Evolutionary conservation across 176 grass and related monocot species (phyloP).

Genomic region (Musa acuminata): DNA sequence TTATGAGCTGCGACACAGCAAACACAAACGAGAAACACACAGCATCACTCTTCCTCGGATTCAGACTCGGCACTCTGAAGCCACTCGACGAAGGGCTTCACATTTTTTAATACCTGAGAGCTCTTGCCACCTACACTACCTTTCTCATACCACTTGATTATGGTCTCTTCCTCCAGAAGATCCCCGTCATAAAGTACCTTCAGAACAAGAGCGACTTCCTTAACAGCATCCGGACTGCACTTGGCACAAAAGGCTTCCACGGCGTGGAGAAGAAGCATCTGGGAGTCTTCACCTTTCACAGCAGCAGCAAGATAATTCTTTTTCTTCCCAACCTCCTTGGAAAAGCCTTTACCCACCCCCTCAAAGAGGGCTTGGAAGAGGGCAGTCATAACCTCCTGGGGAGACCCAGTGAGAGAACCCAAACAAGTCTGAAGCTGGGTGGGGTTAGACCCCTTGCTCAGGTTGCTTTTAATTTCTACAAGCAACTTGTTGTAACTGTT

Average conservation of each 20-base stretch:
- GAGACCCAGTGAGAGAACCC: constrained; percentile 16
- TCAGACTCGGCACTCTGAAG: constrained; percentile 59
- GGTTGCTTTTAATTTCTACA: constrained; percentile 38
- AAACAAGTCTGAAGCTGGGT: constrained; percentile 42
- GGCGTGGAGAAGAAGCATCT: constrained; percentile 39
- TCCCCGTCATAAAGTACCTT: constrained; percentile 67
- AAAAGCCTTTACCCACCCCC: constrained; percentile 54
- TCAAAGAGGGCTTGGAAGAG: constrained; percentile 57
- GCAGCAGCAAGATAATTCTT: constrained; percentile 43
- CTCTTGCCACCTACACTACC: constrained; percentile 30
- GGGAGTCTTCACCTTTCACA: constrained; percentile 37
- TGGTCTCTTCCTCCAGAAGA: constrained; percentile 58
- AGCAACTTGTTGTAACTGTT: constrained; percentile 15
- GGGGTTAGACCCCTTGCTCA: constrained; percentile 32
- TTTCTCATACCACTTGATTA: constrained; percentile 46
- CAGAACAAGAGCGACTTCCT: constrained; percentile 56
- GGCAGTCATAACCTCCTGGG: constrained; percentile 53
- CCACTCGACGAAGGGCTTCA: constrained; percentile 60
- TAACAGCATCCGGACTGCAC: constrained; percentile 50
- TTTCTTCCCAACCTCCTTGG: constrained; percentile 61
- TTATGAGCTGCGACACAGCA: not conserved
- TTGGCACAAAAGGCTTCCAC: constrained; percentile 37
- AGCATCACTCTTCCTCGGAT: constrained; percentile 30
- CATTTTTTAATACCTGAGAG: constrained; percentile 40
- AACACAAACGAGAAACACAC: not conserved